These are phyloP conservation scores for Mucor racemosus DNA, from an alignment of 371 early-diverging fungal genomes.

Conservation along the genomic window DNA sequence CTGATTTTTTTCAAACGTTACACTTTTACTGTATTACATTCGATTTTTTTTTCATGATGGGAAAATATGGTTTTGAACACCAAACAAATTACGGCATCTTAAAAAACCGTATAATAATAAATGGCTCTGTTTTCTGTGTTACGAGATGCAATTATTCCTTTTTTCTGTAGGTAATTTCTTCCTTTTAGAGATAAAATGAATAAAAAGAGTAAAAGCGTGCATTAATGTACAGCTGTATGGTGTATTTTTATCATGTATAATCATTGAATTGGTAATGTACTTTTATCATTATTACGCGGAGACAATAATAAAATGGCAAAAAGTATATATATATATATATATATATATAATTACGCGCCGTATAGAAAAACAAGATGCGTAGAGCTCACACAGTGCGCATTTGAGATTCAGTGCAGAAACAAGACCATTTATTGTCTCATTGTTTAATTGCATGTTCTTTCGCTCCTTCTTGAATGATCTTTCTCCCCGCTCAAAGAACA, in stretches of 20 bases:
- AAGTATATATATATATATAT: background rate
- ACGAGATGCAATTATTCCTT: background rate
- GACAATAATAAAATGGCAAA: background rate
- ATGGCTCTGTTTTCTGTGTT: slow-evolving; percentile 3
- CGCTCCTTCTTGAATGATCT: background rate
- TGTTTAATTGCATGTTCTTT: background rate
- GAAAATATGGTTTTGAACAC: background rate
- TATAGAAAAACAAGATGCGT: background rate
- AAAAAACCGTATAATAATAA: background rate
- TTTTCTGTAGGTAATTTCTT: background rate
- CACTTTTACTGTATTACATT: slow-evolving; percentile 2
- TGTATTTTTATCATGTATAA: background rate
- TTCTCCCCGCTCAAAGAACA: no score
- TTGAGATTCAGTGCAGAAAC: slow-evolving; percentile 4
- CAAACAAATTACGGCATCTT: slow-evolving; percentile 6
- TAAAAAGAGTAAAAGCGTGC: background rate
- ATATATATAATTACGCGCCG: background rate
- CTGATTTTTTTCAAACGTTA: background rate
- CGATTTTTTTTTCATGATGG: background rate
- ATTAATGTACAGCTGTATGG: background rate
- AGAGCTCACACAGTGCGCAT: background rate
- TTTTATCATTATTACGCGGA: background rate
- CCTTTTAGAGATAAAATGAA: background rate
- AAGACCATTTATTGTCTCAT: background rate
- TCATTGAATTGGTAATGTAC: background rate